Evolutionary conservation across 352 stramenopile genomes (phyloP).

Genomic region (Phytophthora hibernalis): DNA sequence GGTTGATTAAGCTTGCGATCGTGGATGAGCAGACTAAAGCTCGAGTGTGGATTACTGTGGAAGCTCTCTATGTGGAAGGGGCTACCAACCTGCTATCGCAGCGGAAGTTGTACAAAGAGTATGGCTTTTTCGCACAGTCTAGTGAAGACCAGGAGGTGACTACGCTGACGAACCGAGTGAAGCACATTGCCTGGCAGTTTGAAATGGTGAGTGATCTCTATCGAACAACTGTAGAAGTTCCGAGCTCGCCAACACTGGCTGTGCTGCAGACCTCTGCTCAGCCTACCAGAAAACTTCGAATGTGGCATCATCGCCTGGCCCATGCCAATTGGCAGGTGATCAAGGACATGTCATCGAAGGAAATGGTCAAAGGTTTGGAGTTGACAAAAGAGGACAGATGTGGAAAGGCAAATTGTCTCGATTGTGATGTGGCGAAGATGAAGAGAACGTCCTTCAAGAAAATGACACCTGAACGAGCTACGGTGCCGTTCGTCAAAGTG

Average conservation of each 20-base stretch:
- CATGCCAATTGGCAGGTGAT: slow-evolving; percentile 17
- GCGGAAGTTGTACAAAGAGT: background rate
- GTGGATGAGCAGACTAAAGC: slow-evolving; percentile 1
- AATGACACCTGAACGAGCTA: background rate
- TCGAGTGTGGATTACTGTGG: slow-evolving; percentile 4
- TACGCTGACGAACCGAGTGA: background rate
- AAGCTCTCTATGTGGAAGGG: slow-evolving; percentile 12
- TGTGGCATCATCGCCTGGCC: slow-evolving; percentile 6
- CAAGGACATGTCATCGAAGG: too few relatives aligned
- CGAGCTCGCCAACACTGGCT: background rate
- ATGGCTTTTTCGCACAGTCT: background rate
- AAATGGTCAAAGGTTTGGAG: slow-evolving; percentile 1
- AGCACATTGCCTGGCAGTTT: slow-evolving; percentile 9
- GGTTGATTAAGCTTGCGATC: slow-evolving; percentile 1
- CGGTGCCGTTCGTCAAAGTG: slow-evolving; percentile 8
- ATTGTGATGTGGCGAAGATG: slow-evolving; percentile 25
- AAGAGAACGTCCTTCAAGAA: slow-evolving; percentile 20
- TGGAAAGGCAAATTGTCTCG: background rate
- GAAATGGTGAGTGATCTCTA: slow-evolving; percentile 6
- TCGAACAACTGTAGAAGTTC: slow-evolving; percentile 8
- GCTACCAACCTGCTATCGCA: slow-evolving; percentile 11
- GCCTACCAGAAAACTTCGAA: background rate
- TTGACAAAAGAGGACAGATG: background rate
- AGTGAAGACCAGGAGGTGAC: slow-evolving; percentile 11
- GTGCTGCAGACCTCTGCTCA: background rate